A percentile compares a stretch with the other conserved stretches of the same genome.
phyloP scores from a whole-genome alignment of 345 rosid genomes.

The Dimocarpus longan region DNA sequence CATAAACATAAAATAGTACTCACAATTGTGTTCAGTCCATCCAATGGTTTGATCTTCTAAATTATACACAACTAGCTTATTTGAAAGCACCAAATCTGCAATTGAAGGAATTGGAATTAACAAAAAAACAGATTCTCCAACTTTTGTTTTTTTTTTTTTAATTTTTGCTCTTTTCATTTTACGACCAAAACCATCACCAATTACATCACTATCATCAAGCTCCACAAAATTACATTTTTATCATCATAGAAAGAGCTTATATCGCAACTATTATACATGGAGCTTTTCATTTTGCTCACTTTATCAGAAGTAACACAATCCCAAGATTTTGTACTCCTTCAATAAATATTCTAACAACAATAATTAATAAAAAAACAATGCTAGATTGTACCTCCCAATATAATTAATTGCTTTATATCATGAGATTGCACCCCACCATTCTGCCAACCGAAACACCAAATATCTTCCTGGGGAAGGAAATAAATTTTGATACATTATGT shows the following conservation, averaged over 20 bases:
- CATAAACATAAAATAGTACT: conserved; percentile 35
- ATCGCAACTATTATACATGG: neutral
- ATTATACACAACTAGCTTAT: conserved; percentile 81
- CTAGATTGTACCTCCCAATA: conserved; percentile 71
- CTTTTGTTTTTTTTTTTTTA: too few species aligned
- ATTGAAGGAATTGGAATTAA: neutral
- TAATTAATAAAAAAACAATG: neutral
- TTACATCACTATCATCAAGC: neutral
- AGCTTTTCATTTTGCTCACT: neutral
- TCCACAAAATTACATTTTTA: neutral
- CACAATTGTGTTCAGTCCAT: conserved; percentile 87
- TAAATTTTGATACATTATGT: neutral
- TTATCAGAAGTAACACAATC: neutral
- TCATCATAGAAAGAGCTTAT: neutral
- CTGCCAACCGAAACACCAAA: conserved; percentile 89
- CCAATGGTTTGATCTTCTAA: conserved; percentile 73
- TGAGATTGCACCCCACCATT: conserved; percentile 55
- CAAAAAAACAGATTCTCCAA: neutral
- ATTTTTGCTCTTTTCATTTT: neutral
- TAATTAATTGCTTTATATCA: conserved; percentile 60
- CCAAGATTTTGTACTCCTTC: neutral
- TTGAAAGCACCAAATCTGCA: conserved; percentile 84
- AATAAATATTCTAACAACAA: neutral
- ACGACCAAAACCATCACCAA: neutral
- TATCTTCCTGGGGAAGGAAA: conserved; percentile 45